phyloP scores from a whole-genome alignment of 2,329 filamentous ascomycete species.

The Stemphylium beticola region DNA sequence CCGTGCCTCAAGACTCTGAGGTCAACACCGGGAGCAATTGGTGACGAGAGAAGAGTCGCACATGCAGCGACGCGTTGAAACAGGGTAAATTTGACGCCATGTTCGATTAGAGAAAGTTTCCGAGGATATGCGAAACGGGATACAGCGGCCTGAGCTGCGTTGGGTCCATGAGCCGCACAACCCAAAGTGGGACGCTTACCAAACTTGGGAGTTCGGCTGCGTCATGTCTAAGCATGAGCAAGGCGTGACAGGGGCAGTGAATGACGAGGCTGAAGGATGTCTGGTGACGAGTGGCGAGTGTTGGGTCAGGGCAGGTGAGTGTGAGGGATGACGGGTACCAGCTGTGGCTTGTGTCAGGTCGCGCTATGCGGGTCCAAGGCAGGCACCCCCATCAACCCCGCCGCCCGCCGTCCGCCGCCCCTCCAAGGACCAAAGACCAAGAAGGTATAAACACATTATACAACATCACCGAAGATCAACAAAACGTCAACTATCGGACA shows the following conservation, averaged over 20 bases:
- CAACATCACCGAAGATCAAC: not conserved
- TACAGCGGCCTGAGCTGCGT: too few species aligned
- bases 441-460: slow-evolving; percentile 3
- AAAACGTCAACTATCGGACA: not conserved
- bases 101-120: too few species aligned
- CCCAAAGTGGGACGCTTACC: not conserved
- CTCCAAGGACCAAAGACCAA: slow-evolving; percentile 7
- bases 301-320: slow-evolving; percentile 2
- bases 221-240: not conserved
- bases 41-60: too few species aligned
- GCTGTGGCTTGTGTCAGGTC: slow-evolving; percentile 8
- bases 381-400: slow-evolving; percentile 12
- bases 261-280: not conserved
- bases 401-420: slow-evolving; percentile 8
- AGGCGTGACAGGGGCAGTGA: not conserved
- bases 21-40: too few species aligned
- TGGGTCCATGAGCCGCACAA: too few species aligned
- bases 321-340: slow-evolving; percentile 3
- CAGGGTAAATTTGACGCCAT: too few species aligned
- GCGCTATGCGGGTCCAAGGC: slow-evolving; percentile 1
- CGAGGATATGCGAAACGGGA: too few species aligned
- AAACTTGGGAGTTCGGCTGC: too few species aligned
- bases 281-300: slow-evolving; percentile 3
- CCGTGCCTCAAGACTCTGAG: too few species aligned
- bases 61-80: too few species aligned